Evolutionary conservation across 1,284 basidiomycete genomes (phyloP), one percentile per base, ranked within the genome.

Genomic region (Pyrrhoderma lamaoense): DNA sequence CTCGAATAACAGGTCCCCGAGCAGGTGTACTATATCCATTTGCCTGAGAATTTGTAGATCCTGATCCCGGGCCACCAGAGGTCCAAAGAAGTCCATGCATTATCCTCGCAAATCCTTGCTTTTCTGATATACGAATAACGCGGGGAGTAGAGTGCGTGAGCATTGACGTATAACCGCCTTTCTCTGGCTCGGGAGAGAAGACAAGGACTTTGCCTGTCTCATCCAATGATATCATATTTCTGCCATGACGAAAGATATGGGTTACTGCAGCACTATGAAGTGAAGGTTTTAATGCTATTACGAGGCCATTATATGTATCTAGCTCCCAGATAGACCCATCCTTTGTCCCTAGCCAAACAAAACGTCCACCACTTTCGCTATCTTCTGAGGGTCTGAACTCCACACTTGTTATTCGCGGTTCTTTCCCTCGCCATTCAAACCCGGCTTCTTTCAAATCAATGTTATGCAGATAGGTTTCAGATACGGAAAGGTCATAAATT

Each of bases 331-430:
- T 55, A 64, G 87, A 82, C 0, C 93, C 93, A 25, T 94, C 91
- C 67, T 88, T 92, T 37, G 89, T 91, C 0, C 93, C 93, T 14
- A 86, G 69, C 93, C 92, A 95, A 4, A 93, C 60, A 54, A 79
- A 77, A 19, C 60, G 64, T 45, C 77, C 71, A 21, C 69, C 64
- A 53, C 77, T 66, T 0, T 51, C 59, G 13, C 63, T 61, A 19
- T 63, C 58, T 8, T 54, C 60, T 16, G 75, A 72, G 0, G 82
- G 74, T 3, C 85, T 73, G 64, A 92, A 89, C 61, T 86, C 87
- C 66, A 93, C 73, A 16, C 82, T 78, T 0, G 83, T 85, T 42
- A 93, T 72, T 57, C 82, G 82, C 7, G 79, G 67, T 39, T 91
- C 85, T 60, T 85, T 87, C 31, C 75, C 62, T 37, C 70, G 69